Conservation (phyloP, 768 basidiomycete genomes). For the Boletus sp. region DNA sequence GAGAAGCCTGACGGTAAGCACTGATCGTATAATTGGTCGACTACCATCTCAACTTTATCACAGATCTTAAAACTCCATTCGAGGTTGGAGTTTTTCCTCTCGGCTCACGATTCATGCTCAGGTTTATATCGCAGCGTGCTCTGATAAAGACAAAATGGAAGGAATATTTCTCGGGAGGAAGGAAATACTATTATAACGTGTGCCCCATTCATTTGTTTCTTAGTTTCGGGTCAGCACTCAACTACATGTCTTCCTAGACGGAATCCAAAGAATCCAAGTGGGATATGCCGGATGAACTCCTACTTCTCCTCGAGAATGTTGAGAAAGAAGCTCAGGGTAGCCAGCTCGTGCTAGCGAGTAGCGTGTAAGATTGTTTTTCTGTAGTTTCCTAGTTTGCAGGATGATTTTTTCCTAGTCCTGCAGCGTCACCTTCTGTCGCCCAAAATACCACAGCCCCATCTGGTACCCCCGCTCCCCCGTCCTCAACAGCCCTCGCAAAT, state of each 20-base stretch:
- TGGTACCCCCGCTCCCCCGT: conserved; percentile 38
- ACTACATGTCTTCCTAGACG: conserved; percentile 44
- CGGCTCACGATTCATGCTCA: not conserved
- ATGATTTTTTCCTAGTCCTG: conserved; percentile 19
- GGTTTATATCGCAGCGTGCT: conserved; percentile 57
- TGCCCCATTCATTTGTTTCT: conserved; percentile 17
- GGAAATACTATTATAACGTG: conserved; percentile 91
- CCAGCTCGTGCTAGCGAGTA: conserved; percentile 35
- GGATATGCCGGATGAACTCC: conserved; percentile 94
- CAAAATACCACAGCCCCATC: conserved; percentile 41
- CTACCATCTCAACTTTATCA: conserved; percentile 4
- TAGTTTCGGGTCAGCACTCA: not conserved
- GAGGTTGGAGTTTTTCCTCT: conserved; percentile 53
- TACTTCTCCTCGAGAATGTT: conserved; percentile 80
- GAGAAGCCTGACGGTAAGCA: conserved; percentile 90
- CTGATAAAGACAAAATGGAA: conserved; percentile 91
- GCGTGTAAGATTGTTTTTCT: conserved; percentile 18
- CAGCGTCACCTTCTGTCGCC: conserved; percentile 45
- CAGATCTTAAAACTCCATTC: conserved; percentile 88
- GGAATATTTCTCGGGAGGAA: conserved; percentile 89
- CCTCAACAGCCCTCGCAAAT: conserved; percentile 45
- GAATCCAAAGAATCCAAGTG: conserved; percentile 93
- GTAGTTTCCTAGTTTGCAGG: not conserved
- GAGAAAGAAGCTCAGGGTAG: conserved; percentile 64
- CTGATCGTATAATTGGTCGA: not conserved